Percentiles rank a stretch among this genome's conserved stretches.
These are phyloP conservation scores for Saccharomyces pastorianus DNA, from an alignment of 1,139 yeast genomes.

Conservation along the genomic window DNA sequence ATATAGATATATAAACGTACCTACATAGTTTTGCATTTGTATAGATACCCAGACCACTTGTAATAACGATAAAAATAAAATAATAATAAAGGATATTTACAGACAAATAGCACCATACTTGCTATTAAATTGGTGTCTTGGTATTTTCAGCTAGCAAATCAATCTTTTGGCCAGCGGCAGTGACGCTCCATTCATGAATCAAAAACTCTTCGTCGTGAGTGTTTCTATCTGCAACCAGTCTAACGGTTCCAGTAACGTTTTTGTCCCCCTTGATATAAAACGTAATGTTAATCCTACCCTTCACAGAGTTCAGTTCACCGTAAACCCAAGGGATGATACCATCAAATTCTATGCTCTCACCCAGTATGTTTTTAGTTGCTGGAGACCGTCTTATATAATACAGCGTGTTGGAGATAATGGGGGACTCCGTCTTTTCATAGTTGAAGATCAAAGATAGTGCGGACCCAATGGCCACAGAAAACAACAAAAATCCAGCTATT, in stretches of 20 bases:
- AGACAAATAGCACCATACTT: neutral
- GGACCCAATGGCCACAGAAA: constrained; percentile 55
- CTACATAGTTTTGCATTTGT: neutral
- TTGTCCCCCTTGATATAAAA: constrained; percentile 64
- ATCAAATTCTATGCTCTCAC: constrained; percentile 65
- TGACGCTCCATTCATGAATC: constrained; percentile 53
- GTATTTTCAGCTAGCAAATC: constrained; percentile 47
- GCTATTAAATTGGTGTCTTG: neutral
- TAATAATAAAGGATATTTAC: neutral
- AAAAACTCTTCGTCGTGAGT: constrained; percentile 49
- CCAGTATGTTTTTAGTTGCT: constrained; percentile 57
- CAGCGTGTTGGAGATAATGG: constrained; percentile 79
- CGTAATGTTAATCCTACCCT: constrained; percentile 67
- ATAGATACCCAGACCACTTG: neutral
- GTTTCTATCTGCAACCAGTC: constrained; percentile 53
- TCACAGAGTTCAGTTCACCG: constrained; percentile 76
- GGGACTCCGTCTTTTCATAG: constrained; percentile 84
- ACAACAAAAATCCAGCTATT: constrained; percentile 48
- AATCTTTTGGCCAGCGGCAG: constrained; percentile 37
- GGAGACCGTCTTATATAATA: constrained; percentile 75
- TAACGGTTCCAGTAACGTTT: constrained; percentile 41
- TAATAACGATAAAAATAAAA: neutral
- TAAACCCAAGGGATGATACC: constrained; percentile 80
- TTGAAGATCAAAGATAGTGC: constrained; percentile 72
- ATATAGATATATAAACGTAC: neutral